Evolutionary conservation across 805 yeast species (phyloP).

Genomic region (Jamesozyma piceae): DNA sequence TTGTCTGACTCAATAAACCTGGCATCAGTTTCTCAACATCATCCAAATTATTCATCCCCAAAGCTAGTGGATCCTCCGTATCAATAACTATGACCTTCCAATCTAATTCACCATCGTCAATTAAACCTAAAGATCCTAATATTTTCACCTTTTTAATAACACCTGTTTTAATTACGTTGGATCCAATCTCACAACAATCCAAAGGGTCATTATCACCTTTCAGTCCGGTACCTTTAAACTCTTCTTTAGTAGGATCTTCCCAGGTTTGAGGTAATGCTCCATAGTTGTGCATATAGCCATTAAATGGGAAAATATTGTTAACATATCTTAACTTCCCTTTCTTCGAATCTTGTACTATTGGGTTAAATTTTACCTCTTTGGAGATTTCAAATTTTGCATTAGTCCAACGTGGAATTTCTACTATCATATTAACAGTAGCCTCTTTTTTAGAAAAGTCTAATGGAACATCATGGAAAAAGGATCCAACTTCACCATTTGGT

Average conservation of each 20-base stretch:
- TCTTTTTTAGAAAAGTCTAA: constrained; percentile 34
- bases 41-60: constrained; percentile 47
- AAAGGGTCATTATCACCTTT: constrained; percentile 92
- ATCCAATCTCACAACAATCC: constrained; percentile 88
- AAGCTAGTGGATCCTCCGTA: constrained; percentile 54
- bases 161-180: constrained; percentile 48
- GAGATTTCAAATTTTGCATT: constrained; percentile 78
- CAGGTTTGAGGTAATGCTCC: constrained; percentile 92
- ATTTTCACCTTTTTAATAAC: constrained; percentile 58
- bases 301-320: constrained; percentile 69
- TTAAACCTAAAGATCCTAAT: constrained; percentile 66
- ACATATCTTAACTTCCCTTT: constrained; percentile 65
- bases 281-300: constrained; percentile 80
- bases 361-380: constrained; percentile 50
- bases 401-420: constrained; percentile 74
- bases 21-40: constrained; percentile 67
- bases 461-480: constrained; percentile 69
- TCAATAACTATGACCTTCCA: constrained; percentile 82
- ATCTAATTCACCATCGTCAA: constrained; percentile 93
- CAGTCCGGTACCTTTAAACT: constrained; percentile 36
- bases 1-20: constrained; percentile 57
- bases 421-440: constrained; percentile 53
- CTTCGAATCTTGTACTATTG: constrained; percentile 71
- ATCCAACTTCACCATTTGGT: constrained; percentile 39
- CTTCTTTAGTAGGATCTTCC: constrained; percentile 74